Evolutionary conservation across 2,329 filamentous ascomycete species (phyloP), one percentile per base, ranked within the genome.

Genomic region (Colletotrichum sp.): DNA sequence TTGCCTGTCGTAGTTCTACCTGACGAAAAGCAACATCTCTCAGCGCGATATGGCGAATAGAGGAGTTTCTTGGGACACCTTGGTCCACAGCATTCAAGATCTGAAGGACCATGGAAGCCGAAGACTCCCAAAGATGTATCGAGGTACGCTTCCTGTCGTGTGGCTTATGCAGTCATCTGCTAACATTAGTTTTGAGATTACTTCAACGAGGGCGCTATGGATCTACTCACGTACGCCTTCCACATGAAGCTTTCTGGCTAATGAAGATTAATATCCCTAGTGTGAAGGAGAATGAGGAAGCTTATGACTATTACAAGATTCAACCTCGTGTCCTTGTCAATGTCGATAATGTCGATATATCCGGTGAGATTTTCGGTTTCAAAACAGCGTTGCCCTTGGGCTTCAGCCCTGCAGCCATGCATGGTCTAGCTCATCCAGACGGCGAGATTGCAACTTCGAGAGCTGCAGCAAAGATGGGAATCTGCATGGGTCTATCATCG

Each of bases 201-300:
- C 81, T 91, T 88, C 80, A 91, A 91, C 78, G 89, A 88, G 75
- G 90, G 90, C 7, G 88, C 89, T 6, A 90, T 90, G 82, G 89
- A 90, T 76, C 82, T 89, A 28, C 82, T 88, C 69, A 90, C 89
- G 83, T 85, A 38, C 24, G 66, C 69, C 10, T 34, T 30, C 16
- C 56, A 59, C 10, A 28, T 13, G 18, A 59, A 7, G 26, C 24
- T 59, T n/a, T 59, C 24, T n/a, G 26, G 16, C 28, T n/a, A 30
- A 59, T 30, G 10, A n/a, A 18, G 7, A 16, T n/a, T 30, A 18
- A 52, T 10, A 21, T 21, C 10, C n/a, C 6, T 13, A 71, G 69
- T n/a, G 71, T 91, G n/a, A 80, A 81, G 24, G 90, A 91, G 76
- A 92, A 92, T 73, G 84, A 87, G 71, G 84, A 84, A 3, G 89